These are phyloP conservation scores for Mycena maculata DNA, from an alignment of 768 basidiomycete genomes.

Conservation along the genomic window DNA sequence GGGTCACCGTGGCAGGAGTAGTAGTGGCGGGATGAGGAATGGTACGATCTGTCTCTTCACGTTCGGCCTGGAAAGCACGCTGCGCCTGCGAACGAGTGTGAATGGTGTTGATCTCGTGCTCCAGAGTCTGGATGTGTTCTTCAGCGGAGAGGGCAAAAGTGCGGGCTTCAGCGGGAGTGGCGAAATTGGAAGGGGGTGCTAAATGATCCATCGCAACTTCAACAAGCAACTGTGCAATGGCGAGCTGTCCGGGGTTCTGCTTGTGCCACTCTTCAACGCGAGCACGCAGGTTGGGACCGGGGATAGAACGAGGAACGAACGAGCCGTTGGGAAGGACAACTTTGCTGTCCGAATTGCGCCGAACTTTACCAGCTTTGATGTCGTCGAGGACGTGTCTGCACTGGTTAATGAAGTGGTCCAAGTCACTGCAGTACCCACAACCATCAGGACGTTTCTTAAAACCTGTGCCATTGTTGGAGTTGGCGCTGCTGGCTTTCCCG, in stretches of 20 bases:
- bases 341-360: conserved; percentile 36
- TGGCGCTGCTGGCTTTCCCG: not conserved
- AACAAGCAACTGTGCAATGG: not conserved
- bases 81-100: not conserved
- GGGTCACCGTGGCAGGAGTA: conserved; percentile 14
- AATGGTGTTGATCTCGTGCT: not conserved
- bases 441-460: not conserved
- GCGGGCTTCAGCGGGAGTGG: not conserved
- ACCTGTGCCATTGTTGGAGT: not conserved
- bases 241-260: conserved; percentile 25
- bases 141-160: not conserved
- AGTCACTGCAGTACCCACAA: conserved; percentile 34
- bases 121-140: not conserved
- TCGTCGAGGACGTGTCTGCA: conserved; percentile 36
- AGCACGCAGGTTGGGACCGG: not conserved
- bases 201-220: not conserved
- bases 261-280: conserved; percentile 19
- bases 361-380: conserved; percentile 33
- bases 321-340: conserved; percentile 38
- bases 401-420: conserved; percentile 36
- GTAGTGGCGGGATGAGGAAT: conserved; percentile 18
- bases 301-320: conserved; percentile 32
- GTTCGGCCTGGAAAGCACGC: not conserved
- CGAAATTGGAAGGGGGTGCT: not conserved
- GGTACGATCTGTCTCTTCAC: not conserved